Base-by-base conservation (phyloP, 2,329 filamentous ascomycete species). In the Botryotinia narcissicola region DNA sequence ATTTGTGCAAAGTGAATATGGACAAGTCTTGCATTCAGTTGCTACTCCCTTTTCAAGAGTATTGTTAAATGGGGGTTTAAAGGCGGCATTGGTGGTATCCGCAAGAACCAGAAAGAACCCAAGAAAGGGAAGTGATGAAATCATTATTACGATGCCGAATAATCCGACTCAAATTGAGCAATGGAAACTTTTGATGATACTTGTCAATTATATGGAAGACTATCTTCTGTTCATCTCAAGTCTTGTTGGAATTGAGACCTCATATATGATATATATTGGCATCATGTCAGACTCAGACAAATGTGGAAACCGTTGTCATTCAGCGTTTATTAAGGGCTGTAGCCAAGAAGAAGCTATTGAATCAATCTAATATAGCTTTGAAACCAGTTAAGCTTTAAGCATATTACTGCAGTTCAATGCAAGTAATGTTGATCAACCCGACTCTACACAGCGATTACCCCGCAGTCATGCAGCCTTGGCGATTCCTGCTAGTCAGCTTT, bases 21-120 rank as follows among this genome's bases (percentile, higher is more conserved):
- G 77, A 72, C 77, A 77, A 18, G 75, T 77, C 32, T 78, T 77
- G 46, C 77, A 78, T 62, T 77, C 76, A 1, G 77, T 77, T 35
- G 70, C 54, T 2, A 78, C 74, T 4, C 73, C 76, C 12, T 9
- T 6, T 48, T 77, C 76, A 22, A 77, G 44, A 3, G 76, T 78
- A 42, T 74, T 75, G 62, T 75, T 78, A 29, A 78, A 72, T 6
- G 70, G 29, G 25, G 70, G 70, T 32, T 72, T 72, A 22, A 72
- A 72, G 32, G 70, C 60, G 35, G 70, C 70, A 42, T 72, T 20
- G 42, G 48, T 57, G 66, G 32, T 8, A 57, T 68, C 66, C 54
- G 48, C 48, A 44, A 68, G 35, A 57, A 57, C n/a, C 48, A 68
- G 18, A 12, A 32, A 68, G 10, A 68, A 32, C 3, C 35, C 66